Conservation (phyloP, 768 basidiomycete genomes). For the Tricholoma sp. region DNA sequence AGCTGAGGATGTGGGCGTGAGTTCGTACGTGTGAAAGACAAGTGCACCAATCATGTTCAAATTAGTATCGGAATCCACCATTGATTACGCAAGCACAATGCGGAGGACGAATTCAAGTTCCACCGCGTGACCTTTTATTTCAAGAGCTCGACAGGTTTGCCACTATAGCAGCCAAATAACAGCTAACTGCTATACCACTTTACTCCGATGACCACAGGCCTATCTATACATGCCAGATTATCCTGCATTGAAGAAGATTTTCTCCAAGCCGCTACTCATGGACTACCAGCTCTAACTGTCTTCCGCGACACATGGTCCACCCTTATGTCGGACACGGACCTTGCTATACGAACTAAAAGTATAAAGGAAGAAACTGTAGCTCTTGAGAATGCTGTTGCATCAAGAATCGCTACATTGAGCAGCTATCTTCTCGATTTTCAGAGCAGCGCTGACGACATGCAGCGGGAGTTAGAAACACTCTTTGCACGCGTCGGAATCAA, state of each 20-base stretch:
- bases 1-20: too few species aligned
- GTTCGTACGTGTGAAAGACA: too few species aligned
- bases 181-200: too few species aligned
- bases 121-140: too few species aligned
- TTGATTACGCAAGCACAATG: conserved; percentile 2
- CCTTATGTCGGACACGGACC: neutral
- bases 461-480: conserved; percentile 8
- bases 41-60: too few species aligned
- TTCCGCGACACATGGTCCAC: conserved; percentile 4
- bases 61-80: neutral
- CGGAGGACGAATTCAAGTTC: too few species aligned
- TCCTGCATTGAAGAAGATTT: conserved; percentile 2
- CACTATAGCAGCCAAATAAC: too few species aligned
- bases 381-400: conserved; percentile 9
- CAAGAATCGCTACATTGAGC: conserved; percentile 10
- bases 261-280: neutral
- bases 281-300: conserved; percentile 1
- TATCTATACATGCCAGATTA: neutral
- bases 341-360: neutral
- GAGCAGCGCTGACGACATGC: neutral
- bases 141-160: too few species aligned
- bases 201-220: neutral
- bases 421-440: conserved; percentile 8
- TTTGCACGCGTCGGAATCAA: conserved; percentile 9
- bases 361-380: conserved; percentile 5